Evolutionary conservation across 441 rosid species (phyloP).

Genomic region (Euphorbia neoarborescens): DNA sequence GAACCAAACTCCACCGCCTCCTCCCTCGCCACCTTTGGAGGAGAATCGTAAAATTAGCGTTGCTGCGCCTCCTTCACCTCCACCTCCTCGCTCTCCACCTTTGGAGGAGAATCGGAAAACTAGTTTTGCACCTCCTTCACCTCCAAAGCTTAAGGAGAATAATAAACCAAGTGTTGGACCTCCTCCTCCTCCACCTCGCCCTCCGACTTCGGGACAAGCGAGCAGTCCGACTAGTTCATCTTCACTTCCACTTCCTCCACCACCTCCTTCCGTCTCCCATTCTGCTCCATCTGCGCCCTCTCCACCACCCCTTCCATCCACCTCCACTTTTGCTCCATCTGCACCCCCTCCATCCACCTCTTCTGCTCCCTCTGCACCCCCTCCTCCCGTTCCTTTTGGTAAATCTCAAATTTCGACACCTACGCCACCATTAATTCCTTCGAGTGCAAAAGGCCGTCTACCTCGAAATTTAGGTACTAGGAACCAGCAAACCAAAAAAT

Average conservation of each 20-base stretch:
- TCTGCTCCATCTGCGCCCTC: slow-evolving; percentile 6
- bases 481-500: slow-evolving; percentile 52
- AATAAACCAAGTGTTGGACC: slow-evolving; percentile 10
- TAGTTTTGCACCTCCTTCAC: slow-evolving; percentile 23
- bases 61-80: slow-evolving; percentile 27
- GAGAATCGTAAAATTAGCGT: slow-evolving; percentile 9
- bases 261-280: slow-evolving; percentile 18
- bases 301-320: slow-evolving; percentile 25
- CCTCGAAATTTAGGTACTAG: slow-evolving; percentile 52
- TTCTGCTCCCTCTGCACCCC: slow-evolving; percentile 39
- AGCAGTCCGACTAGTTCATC: slow-evolving; percentile 13
- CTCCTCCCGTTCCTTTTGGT: slow-evolving; percentile 31
- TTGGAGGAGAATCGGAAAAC: slow-evolving; percentile 9
- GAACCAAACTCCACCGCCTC: slow-evolving; percentile 15
- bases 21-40: slow-evolving; percentile 26
- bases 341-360: slow-evolving; percentile 34
- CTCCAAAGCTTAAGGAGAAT: slow-evolving; percentile 23
- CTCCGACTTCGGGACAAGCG: slow-evolving; percentile 24
- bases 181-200: slow-evolving; percentile 31
- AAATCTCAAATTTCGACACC: slow-evolving; percentile 30
- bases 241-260: slow-evolving; percentile 14
- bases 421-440: slow-evolving; percentile 41
- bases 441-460: slow-evolving; percentile 53
- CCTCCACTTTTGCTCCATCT: slow-evolving; percentile 19
- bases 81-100: slow-evolving; percentile 28